Evolutionary conservation across 2,329 filamentous ascomycete genomes (phyloP), one percentile per base, ranked within the genome.

Genomic region (Hyphodiscus sp.): DNA sequence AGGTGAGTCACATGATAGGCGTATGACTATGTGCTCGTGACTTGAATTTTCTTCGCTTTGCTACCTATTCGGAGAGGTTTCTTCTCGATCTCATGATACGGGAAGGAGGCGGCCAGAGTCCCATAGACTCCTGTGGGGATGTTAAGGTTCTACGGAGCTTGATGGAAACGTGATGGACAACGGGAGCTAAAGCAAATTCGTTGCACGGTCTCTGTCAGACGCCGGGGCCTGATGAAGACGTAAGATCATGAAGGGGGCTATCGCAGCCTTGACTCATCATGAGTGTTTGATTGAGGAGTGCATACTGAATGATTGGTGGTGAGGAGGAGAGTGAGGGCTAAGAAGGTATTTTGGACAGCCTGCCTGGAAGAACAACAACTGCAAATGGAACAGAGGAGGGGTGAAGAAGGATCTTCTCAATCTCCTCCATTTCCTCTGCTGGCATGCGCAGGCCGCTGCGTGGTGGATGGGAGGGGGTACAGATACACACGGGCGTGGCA

Each of bases 401-500:
- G 47, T 53, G 44, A 47, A 46, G 46, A 55, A 11, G 50, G n/a
- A n/a, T n/a, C n/a, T n/a, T n/a, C n/a, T n/a, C n/a, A n/a, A n/a
- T n/a, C n/a, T n/a, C n/a, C n/a, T n/a, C n/a, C n/a, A n/a, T 44
- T 53, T 57, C 55, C 23, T 26, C 8, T 26, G 49, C 47, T 57
- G 55, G 51, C 49, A 53, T 52, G 23, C 23, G 23, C 23, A 26
- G 3, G 8, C 23, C 23, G 49, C 47, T 50, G 53, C 45, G 51
- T 41, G 19, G 15, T 15, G 47, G 48, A 45, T 26, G 23, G 23
- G 8, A n/a, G n/a, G 23, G 55, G 51, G 51, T 33, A 45, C 48
- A 49, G 29, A 41, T 30, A 49, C 26, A 46, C 19, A 51, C 43
- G 44, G 50, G 48, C 56, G 53, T 58, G 53, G 53, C 56, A 56